phyloP scores from a whole-genome alignment of 176 grass and related monocot genomes.

The Guadua angustifolia region DNA sequence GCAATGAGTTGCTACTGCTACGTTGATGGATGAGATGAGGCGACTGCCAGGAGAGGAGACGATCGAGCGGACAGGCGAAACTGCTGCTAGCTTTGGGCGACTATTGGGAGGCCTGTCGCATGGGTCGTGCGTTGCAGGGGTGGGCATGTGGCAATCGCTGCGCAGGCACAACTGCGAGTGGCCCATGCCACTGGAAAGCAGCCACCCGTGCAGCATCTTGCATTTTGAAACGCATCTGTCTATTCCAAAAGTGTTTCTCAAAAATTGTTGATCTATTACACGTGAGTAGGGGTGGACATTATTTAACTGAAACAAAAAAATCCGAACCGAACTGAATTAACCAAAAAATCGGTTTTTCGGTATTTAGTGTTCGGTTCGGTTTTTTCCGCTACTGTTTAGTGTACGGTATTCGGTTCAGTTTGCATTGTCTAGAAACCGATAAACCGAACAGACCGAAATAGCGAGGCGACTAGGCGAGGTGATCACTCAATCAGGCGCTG shows the following conservation, averaged over 20 bases:
- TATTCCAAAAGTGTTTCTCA: neutral
- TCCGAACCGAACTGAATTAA: no score
- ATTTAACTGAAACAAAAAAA: no score
- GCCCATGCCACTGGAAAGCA: constrained; percentile 27
- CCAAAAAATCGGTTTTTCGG: no score
- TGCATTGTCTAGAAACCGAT: no score
- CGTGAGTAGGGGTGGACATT: neutral
- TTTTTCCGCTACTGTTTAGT: no score
- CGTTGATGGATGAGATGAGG: neutral
- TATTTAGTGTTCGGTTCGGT: no score
- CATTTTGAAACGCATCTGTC: constrained; percentile 31
- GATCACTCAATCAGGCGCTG: no score
- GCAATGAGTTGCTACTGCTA: constrained; percentile 33
- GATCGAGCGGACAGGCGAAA: constrained; percentile 20
- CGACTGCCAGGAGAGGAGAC: constrained; percentile 3
- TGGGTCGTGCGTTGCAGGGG: neutral
- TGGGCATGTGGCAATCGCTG: constrained; percentile 21
- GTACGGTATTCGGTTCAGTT: no score
- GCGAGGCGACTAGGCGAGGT: no score
- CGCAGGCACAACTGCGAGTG: constrained; percentile 18
- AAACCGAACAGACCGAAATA: no score
- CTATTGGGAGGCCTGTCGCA: neutral
- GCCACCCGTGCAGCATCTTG: constrained; percentile 23
- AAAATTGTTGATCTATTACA: neutral
- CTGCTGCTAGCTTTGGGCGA: neutral